These are phyloP conservation scores for Xylariales sp. DNA, from an alignment of 2,329 filamentous ascomycete species.

Conservation along the genomic window DNA sequence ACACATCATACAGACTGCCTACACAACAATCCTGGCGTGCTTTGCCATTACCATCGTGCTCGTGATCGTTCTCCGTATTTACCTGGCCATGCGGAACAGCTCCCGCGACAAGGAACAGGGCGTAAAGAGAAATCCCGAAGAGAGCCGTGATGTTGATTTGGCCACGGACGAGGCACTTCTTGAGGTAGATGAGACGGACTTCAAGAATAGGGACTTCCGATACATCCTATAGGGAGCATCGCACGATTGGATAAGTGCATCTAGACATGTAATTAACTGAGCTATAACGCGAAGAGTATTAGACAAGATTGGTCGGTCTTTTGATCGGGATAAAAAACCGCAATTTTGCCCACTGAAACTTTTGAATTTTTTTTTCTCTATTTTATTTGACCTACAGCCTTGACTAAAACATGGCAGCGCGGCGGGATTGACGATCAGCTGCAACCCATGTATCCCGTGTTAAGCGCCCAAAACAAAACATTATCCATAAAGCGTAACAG, in stretches of 20 bases:
- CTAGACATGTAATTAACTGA: not conserved
- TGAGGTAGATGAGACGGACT: constrained; percentile 58
- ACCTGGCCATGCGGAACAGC: constrained; percentile 42
- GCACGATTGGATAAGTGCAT: not conserved
- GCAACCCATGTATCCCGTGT: no score
- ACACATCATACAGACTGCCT: constrained; percentile 37
- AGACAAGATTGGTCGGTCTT: no score
- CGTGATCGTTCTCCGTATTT: constrained; percentile 38
- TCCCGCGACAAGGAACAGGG: constrained; percentile 37
- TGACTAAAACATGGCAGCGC: no score
- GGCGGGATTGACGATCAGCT: no score
- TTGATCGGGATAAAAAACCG: no score
- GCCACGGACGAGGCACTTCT: not conserved
- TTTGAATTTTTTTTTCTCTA: no score
- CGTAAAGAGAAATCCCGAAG: constrained; percentile 14
- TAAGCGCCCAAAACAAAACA: no score
- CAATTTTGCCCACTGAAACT: no score
- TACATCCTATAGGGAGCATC: constrained; percentile 31
- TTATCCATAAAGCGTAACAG: no score
- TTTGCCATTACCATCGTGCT: constrained; percentile 45
- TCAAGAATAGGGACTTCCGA: constrained; percentile 62
- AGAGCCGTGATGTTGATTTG: not conserved
- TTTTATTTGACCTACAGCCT: no score
- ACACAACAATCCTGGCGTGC: constrained; percentile 51
- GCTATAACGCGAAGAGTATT: not conserved